Evolutionary conservation across 805 yeast genomes (phyloP), one percentile per base, ranked within the genome.

Genomic region (Groenewaldozyma salmanticensis): DNA sequence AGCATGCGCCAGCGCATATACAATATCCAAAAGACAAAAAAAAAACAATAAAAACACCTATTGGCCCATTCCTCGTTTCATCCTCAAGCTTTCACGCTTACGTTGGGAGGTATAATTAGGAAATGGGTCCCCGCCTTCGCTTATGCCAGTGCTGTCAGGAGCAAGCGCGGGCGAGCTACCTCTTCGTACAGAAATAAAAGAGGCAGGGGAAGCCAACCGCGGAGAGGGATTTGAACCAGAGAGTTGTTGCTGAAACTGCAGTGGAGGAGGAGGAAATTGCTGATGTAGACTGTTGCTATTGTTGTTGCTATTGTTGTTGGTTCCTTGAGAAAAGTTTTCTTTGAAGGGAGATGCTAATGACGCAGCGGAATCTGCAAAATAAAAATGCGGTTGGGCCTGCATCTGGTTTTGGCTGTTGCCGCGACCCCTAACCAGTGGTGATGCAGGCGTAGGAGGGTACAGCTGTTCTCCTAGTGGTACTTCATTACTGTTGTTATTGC

Each of bases 41-140:
- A n/a, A n/a, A n/a, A n/a, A n/a, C n/a, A n/a, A n/a, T n/a, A n/a
- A n/a, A n/a, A n/a, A 9, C 37, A n/a, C 33, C 13, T 5, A 21
- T 35, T 37, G 16, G 27, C 42, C 42, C 36, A 49, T 49, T 39
- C 61, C 61, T 51, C 77, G 66, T 52, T 72, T 72, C 51, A 71
- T 53, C 43, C 72, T 68, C 46, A 73, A 52, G 47, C 73, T 66
- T 46, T 72, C 77, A 49, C 78, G 66, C 53, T 73, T 73, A 45
- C 77, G 61, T 46, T 68, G 68, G 21, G 71, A 66, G 1, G 76
- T 72, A 21, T 65, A 70, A 46, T 72, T 71, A 49, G 44, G 42
- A 33, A 38, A 39, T 17, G 46, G 50, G 24, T 47, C 42, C 19
- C 22, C 41, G 3, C 13, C 13, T 13, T 24, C 29, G n/a, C n/a